These are phyloP conservation scores for Pyrrhoderma lamaoense DNA, from an alignment of 1,284 basidiomycete species.

Conservation along the genomic window DNA sequence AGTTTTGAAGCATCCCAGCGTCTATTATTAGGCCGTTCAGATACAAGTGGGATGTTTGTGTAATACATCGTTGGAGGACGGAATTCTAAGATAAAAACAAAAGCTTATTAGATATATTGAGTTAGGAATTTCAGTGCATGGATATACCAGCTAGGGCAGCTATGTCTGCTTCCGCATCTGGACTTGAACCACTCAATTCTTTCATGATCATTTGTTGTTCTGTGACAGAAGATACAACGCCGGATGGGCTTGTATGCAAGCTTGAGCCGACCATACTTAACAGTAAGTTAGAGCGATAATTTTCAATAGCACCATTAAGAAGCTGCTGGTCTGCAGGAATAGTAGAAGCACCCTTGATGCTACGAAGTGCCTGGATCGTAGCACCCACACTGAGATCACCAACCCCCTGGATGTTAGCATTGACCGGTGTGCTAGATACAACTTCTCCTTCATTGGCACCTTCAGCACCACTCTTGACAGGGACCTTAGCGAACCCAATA, in stretches of 20 bases:
- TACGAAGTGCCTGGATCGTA: constrained; percentile 77
- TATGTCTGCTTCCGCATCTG: constrained; percentile 66
- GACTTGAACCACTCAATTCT: constrained; percentile 74
- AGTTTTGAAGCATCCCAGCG: constrained; percentile 93
- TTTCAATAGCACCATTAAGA: constrained; percentile 83
- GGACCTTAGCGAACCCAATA: constrained; percentile 94
- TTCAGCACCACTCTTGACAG: constrained; percentile 77
- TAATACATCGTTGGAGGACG: constrained; percentile 89
- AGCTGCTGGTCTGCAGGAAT: constrained; percentile 90
- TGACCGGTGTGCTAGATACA: constrained; percentile 18
- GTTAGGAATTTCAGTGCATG: constrained; percentile 1
- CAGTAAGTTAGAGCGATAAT: constrained; percentile 87
- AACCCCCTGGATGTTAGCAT: constrained; percentile 61
- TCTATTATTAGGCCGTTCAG: constrained; percentile 76
- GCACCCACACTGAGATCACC: constrained; percentile 77
- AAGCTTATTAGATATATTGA: constrained; percentile 1
- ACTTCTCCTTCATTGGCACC: constrained; percentile 47
- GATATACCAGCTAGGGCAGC: constrained; percentile 73
- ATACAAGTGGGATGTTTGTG: constrained; percentile 82
- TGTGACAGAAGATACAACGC: constrained; percentile 63
- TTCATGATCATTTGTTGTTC: constrained; percentile 96
- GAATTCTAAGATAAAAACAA: constrained; percentile 49
- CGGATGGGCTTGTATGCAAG: constrained; percentile 58
- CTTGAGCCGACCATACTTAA: constrained; percentile 86
- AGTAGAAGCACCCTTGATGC: constrained; percentile 79